Base-by-base conservation (phyloP, 2,329 filamentous ascomycete species). In the Penicillium sp. region DNA sequence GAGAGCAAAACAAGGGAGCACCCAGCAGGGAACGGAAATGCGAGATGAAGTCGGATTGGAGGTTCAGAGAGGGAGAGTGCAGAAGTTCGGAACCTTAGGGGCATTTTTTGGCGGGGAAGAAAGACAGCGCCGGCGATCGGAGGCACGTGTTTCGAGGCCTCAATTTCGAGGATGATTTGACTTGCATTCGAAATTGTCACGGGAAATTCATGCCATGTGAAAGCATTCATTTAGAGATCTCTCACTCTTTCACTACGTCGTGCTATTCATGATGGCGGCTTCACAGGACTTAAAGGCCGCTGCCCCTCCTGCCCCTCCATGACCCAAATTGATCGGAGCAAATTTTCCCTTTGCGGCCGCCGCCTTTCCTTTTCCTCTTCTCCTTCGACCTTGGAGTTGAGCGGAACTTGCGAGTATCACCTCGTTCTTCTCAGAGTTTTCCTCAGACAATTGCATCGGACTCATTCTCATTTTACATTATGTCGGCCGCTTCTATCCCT, bases 101-200 rank as follows among this genome's bases (percentile, higher is more conserved):
- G 35, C 20, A 17, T 10, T 26, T 34, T n/a, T 48, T 51, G 44
- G 42, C 45, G 48, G 51, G 50, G 48, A 37, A 22, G 18, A 5
- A 9, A 22, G 18, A 5, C n/a, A n/a, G n/a, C n/a, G n/a, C 54
- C 55, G 51, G 48, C 47, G 40, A 50, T 57, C 55, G 55, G 56
- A 57, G 44, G 50, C 54, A 57, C 57, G 54, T 55, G 56, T 51
- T 51, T 39, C 45, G 35, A 17, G 39, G 10, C 11, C 11, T 27
- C 25, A 11, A 6, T 11, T 6, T 5, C 25, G 6, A 4, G 25
- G 12, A 27, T 23, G n/a, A 11, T 11, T 13, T n/a, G 25, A 11
- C 18, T 22, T 5, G 18, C 5, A 22, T 22, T 22, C 18, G 18
- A 22, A 5, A 22, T 22, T 9, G n/a, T n/a, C n/a, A n/a, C n/a